These are phyloP conservation scores for Pinus taeda DNA, from an alignment of 75 land plant genomes.

Conservation along the genomic window DNA sequence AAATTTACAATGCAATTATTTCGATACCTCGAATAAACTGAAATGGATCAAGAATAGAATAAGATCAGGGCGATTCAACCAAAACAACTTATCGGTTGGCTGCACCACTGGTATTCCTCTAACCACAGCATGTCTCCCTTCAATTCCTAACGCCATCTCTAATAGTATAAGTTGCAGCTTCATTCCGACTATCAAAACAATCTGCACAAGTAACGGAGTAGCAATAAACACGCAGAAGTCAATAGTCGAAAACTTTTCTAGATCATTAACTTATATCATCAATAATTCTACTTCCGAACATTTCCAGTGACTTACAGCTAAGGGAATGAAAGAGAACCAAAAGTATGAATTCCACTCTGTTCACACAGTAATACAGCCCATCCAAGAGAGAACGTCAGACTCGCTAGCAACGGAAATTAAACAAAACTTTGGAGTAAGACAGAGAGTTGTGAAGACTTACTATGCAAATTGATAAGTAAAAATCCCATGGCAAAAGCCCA, in stretches of 20 bases:
- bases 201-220: slow-evolving; percentile 24
- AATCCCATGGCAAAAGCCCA: slow-evolving; percentile 54
- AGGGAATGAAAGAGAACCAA: slow-evolving; percentile 58
- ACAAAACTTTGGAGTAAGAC: not conserved
- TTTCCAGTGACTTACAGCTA: slow-evolving; percentile 29
- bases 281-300: not conserved
- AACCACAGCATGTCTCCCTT: slow-evolving; percentile 37
- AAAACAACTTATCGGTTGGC: slow-evolving; percentile 44
- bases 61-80: slow-evolving; percentile 46
- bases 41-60: slow-evolving; percentile 56
- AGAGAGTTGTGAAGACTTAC: slow-evolving; percentile 18
- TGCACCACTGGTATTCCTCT: slow-evolving; percentile 38
- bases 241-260: not conserved
- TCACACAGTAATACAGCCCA: no score
- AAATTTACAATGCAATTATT: not conserved
- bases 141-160: slow-evolving; percentile 44
- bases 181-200: slow-evolving; percentile 66
- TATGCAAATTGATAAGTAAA: slow-evolving; percentile 49
- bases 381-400: no score
- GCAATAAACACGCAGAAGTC: not conserved
- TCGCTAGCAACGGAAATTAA: no score
- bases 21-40: slow-evolving; percentile 53
- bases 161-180: slow-evolving; percentile 76
- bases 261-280: not conserved
- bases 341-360: slow-evolving; percentile 54